Conservation (phyloP, 805 yeast genomes). For the Pichia insulana region DNA sequence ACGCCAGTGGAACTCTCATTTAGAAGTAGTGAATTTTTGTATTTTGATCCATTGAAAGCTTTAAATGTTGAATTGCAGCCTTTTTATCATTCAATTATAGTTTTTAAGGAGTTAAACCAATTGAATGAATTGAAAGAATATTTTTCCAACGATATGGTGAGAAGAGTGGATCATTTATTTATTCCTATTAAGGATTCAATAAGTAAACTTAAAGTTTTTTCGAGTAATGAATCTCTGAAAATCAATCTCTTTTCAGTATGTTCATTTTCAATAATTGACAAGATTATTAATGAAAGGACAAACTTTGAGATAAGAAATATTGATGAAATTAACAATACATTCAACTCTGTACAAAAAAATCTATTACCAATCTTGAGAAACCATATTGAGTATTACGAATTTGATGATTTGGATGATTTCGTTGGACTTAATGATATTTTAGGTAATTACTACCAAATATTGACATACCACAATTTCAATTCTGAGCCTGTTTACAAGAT, state of each 20-base stretch:
- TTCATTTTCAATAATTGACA: slow-evolving; percentile 75
- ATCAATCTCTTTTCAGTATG: slow-evolving; percentile 52
- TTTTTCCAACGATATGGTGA: slow-evolving; percentile 61
- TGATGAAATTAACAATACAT: slow-evolving; percentile 58
- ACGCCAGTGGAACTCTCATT: slow-evolving; percentile 79
- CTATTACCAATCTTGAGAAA: slow-evolving; percentile 49
- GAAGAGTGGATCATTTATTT: slow-evolving; percentile 61
- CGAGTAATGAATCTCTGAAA: slow-evolving; percentile 38
- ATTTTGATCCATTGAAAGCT: slow-evolving; percentile 41
- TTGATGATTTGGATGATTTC: slow-evolving; percentile 34
- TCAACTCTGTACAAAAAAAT: slow-evolving; percentile 60
- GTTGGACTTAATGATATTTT: slow-evolving; percentile 50
- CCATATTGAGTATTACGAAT: slow-evolving; percentile 35
- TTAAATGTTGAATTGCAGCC: slow-evolving; percentile 57
- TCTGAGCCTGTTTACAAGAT: slow-evolving; percentile 54
- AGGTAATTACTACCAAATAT: slow-evolving; percentile 64
- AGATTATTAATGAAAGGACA: slow-evolving; percentile 54
- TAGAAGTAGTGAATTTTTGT: slow-evolving; percentile 38
- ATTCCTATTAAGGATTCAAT: slow-evolving; percentile 45
- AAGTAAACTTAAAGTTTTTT: slow-evolving; percentile 22
- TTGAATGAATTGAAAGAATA: slow-evolving; percentile 50
- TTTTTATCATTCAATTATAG: slow-evolving; percentile 73
- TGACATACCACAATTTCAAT: slow-evolving; percentile 64
- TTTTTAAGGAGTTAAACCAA: slow-evolving; percentile 67
- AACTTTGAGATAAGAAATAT: slow-evolving; percentile 54